Conservation (phyloP, 495 filamentous ascomycete species). For the Neurospora sp. region DNA sequence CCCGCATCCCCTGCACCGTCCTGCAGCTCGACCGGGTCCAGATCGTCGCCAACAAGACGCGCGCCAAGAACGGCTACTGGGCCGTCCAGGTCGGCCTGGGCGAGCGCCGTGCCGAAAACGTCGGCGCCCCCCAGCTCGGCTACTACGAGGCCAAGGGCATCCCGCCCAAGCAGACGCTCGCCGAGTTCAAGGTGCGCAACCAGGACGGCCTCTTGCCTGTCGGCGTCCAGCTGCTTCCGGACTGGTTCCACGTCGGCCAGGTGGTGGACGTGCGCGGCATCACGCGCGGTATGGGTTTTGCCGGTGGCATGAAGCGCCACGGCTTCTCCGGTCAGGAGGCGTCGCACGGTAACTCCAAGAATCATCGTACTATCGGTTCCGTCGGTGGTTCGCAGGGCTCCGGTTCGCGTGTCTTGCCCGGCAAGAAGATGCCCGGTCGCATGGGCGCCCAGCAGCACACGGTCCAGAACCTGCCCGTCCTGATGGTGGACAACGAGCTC, state of each 20-base stretch:
- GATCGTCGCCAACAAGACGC: slow-evolving; percentile 75
- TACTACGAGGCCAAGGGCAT: slow-evolving; percentile 72
- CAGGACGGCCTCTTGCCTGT: slow-evolving; percentile 60
- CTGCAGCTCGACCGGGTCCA: slow-evolving; percentile 89
- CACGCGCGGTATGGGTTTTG: slow-evolving; percentile 80
- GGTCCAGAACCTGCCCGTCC: slow-evolving; percentile 76
- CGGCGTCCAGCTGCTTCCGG: slow-evolving; percentile 62
- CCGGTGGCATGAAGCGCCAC: slow-evolving; percentile 93
- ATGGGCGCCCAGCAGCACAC: slow-evolving; percentile 87
- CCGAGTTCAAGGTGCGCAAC: slow-evolving; percentile 79
- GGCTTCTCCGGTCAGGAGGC: slow-evolving; percentile 82
- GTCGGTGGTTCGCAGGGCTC: slow-evolving; percentile 78
- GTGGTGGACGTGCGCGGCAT: slow-evolving; percentile 75
- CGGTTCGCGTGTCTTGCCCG: slow-evolving; percentile 82
- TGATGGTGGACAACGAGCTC: slow-evolving; percentile 74
- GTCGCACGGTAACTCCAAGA: slow-evolving; percentile 87
- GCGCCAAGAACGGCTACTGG: slow-evolving; percentile 72
- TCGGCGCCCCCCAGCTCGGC: slow-evolving; percentile 68
- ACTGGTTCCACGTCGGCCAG: slow-evolving; percentile 85
- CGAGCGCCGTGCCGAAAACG: slow-evolving; percentile 62
- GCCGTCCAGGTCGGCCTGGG: slow-evolving; percentile 85
- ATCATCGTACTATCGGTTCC: slow-evolving; percentile 83
- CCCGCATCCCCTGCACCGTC: slow-evolving; percentile 77
- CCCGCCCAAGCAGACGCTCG: slow-evolving; percentile 68
- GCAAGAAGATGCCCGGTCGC: slow-evolving; percentile 93